Percentiles rank a stretch among this genome's conserved stretches.
Evolutionary conservation across 345 rosid species (phyloP).

Genomic region (Pistacia vera): DNA sequence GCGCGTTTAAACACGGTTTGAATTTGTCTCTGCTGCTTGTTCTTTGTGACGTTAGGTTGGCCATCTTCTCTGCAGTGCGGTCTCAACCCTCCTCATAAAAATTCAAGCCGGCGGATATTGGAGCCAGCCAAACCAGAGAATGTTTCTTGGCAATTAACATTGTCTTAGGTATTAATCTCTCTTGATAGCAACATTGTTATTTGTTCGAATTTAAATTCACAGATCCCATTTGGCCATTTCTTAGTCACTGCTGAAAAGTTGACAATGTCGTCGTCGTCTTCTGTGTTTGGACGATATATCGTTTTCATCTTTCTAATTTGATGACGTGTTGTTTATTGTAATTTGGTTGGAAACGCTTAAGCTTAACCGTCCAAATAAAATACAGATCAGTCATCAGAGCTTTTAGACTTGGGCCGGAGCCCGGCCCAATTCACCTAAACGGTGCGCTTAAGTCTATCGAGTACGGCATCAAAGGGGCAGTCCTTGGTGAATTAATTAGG

Average conservation of each 20-base stretch:
- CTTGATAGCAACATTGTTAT: neutral
- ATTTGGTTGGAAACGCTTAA: no score
- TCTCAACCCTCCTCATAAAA: neutral
- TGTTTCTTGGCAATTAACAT: neutral
- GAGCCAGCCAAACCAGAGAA: constrained; percentile 8
- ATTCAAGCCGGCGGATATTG: constrained; percentile 19
- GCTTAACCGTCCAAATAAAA: no score
- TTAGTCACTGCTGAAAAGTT: no score
- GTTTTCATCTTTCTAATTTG: neutral
- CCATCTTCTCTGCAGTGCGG: neutral
- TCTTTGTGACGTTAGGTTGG: neutral
- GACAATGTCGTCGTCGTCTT: neutral
- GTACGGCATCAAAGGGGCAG: neutral
- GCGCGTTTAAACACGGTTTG: neutral
- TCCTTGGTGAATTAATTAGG: neutral
- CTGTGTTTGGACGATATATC: no score
- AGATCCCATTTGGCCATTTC: neutral
- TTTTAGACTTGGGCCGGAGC: neutral
- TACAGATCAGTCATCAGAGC: no score
- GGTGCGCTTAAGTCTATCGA: no score
- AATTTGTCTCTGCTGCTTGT: constrained; percentile 1
- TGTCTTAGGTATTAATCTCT: neutral
- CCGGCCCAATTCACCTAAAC: neutral
- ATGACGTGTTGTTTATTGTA: neutral
- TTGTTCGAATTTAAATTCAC: neutral